Evolutionary conservation across 2,329 filamentous ascomycete genomes (phyloP).

Genomic region (Tympanopsis confertula): DNA sequence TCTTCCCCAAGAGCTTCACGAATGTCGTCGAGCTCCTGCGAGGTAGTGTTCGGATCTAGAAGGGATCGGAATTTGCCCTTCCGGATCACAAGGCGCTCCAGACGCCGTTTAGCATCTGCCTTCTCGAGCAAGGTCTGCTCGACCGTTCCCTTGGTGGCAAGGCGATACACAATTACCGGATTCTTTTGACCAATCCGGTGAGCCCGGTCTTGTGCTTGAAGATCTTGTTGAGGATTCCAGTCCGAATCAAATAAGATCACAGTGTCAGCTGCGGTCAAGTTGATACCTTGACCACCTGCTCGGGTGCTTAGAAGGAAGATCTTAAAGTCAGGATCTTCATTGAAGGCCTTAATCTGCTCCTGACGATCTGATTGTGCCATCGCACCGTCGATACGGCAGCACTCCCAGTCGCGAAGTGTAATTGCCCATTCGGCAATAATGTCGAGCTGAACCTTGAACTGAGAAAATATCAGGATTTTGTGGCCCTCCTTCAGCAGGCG

Average conservation of each 20-base stretch:
- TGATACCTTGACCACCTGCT: slow-evolving; percentile 90
- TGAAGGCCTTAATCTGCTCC: slow-evolving; percentile 64
- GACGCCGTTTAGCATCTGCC: slow-evolving; percentile 78
- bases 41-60: slow-evolving; percentile 40
- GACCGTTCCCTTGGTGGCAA: slow-evolving; percentile 86
- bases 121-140: slow-evolving; percentile 79
- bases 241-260: slow-evolving; percentile 81
- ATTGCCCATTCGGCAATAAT: slow-evolving; percentile 78
- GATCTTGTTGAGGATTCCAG: slow-evolving; percentile 94
- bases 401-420: slow-evolving; percentile 66
- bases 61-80: slow-evolving; percentile 69
- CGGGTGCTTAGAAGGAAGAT: slow-evolving; percentile 83
- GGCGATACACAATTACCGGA: slow-evolving; percentile 84
- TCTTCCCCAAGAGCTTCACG: slow-evolving; percentile 34
- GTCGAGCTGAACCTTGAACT: slow-evolving; percentile 90
- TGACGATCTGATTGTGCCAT: slow-evolving; percentile 65
- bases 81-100: slow-evolving; percentile 91
- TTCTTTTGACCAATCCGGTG: slow-evolving; percentile 89
- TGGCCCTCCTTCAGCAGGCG: slow-evolving; percentile 63
- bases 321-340: slow-evolving; percentile 49
- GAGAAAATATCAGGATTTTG: slow-evolving; percentile 91
- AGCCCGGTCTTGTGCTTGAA: slow-evolving; percentile 90
- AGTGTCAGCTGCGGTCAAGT: slow-evolving; percentile 80
- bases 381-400: slow-evolving; percentile 82
- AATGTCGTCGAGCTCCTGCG: slow-evolving; percentile 28